phyloP scores from a whole-genome alignment of 495 filamentous ascomycete genomes.

The Penicillium daleae region DNA sequence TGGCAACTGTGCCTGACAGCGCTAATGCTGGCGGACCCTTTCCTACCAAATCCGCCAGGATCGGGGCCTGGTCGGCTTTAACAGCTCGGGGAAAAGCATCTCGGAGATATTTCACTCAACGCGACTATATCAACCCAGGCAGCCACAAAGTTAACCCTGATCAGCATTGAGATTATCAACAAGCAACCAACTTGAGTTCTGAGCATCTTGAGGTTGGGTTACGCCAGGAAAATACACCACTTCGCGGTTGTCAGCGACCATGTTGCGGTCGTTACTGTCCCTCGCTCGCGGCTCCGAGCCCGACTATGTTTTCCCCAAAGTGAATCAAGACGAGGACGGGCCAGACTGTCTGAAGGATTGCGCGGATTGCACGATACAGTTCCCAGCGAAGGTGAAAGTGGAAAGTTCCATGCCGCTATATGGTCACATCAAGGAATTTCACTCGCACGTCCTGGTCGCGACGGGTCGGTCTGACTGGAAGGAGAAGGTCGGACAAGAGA shows the following conservation, averaged over 20 bases:
- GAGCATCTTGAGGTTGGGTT: background rate
- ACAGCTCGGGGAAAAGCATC: conserved; percentile 5
- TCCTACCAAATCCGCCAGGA: background rate
- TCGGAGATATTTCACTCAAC: conserved; percentile 20
- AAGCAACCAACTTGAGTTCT: background rate
- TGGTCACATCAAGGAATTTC: conserved; percentile 82
- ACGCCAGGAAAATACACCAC: background rate
- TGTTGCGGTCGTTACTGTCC: conserved; percentile 45
- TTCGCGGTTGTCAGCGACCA: conserved; percentile 11
- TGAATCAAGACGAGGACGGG: conserved; percentile 71
- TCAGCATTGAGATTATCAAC: background rate
- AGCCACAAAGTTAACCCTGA: background rate
- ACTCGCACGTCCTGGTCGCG: conserved; percentile 84
- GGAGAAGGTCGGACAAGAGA: conserved; percentile 79
- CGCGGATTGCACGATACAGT: conserved; percentile 72
- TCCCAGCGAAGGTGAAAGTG: conserved; percentile 72
- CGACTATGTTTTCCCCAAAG: conserved; percentile 53
- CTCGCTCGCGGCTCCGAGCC: conserved; percentile 27
- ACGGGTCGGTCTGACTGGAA: conserved; percentile 95
- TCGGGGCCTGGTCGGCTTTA: conserved; percentile 16
- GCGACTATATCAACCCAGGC: conserved; percentile 16
- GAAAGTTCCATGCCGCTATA: conserved; percentile 77
- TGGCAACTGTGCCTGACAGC: background rate
- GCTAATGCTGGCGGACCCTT: background rate
- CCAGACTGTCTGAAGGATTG: conserved; percentile 89